Base-by-base conservation (phyloP, 352 stramenopile species). In the Aphanomyces euteiches region DNA sequence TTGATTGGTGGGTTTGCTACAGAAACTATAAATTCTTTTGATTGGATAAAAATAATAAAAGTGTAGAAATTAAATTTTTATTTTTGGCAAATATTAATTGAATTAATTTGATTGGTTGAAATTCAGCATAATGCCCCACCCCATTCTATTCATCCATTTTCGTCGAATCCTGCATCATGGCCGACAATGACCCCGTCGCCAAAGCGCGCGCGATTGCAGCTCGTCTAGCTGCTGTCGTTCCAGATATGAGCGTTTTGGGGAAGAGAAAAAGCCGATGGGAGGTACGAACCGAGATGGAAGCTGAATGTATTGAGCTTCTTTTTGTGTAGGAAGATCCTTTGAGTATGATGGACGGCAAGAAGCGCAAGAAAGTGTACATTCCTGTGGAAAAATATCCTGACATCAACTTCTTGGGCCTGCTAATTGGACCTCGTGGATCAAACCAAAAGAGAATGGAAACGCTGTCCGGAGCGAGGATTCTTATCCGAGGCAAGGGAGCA, bases 371-470 rank as follows among this genome's bases (percentile, higher is more conserved):
- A 81, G 83, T 96, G 54, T 96, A 93, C 77, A 96, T 97, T 50
- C 88, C 90, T 5, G 84, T 93, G 67, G 89, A 95, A 68, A 92
- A 96, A 68, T 90, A 97, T 78, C 87, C 88, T 6, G 91, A 97
- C 38, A 96, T 97, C 73, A 97, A 97, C 78, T 97, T 97, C 64
- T 96, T 97, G 81, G 90, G 88, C 4, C 66, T 97, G 58, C 75
- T 97, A 38, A 96, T 97, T 72, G 91, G 91, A 6, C 91, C 91
- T 47, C 84, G 87, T 47, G 91, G 91, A 7, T 95, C 87, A 54
- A 97, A 96, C 68, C 88, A 97, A 66, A 97, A 97, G 77, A 85
- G 89, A 60, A 96, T 97, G 87, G 87, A 97, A 72, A 89, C 97
- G 60, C 81, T 94, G 56, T 96, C 90, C 0, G 91, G 91, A 3